A percentile compares a stretch with the other conserved stretches of the same genome.
Evolutionary conservation across 257 asterid genomes (phyloP).

Genomic region (Linaria vulgaris): DNA sequence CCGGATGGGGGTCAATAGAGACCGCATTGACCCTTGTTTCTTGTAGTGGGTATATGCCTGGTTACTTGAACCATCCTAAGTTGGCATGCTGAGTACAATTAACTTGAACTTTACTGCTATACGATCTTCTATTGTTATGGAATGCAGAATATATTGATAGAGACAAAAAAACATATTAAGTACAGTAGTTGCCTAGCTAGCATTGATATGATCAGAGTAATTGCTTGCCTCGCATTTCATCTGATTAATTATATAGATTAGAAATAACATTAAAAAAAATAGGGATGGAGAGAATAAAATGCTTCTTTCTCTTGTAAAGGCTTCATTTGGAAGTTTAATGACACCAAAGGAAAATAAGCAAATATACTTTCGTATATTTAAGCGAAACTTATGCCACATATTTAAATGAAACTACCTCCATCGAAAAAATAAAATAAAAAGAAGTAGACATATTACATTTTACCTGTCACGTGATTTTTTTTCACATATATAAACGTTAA

Average conservation of each 20-base stretch:
- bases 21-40: too few species aligned
- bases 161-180: not conserved
- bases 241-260: slow-evolving; percentile 5
- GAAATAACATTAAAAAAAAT: slow-evolving; percentile 15
- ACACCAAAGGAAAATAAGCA: too few species aligned
- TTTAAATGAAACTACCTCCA: too few species aligned
- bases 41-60: slow-evolving; percentile 18
- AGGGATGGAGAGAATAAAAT: slow-evolving; percentile 33
- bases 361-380: too few species aligned
- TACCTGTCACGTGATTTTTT: too few species aligned
- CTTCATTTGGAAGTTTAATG: slow-evolving; percentile 30
- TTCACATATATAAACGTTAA: too few species aligned
- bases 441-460: too few species aligned
- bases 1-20: too few species aligned
- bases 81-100: slow-evolving; percentile 11
- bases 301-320: slow-evolving; percentile 19
- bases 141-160: slow-evolving; percentile 25
- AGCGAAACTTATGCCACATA: too few species aligned
- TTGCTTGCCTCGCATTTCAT: too few species aligned
- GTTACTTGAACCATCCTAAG: slow-evolving; percentile 20
- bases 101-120: not conserved
- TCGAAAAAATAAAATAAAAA: too few species aligned
- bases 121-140: slow-evolving; percentile 9
- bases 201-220: not conserved
- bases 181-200: not conserved